Evolutionary conservation across 129 eudicot genomes (phyloP).

Genomic region (Arctium lappa): DNA sequence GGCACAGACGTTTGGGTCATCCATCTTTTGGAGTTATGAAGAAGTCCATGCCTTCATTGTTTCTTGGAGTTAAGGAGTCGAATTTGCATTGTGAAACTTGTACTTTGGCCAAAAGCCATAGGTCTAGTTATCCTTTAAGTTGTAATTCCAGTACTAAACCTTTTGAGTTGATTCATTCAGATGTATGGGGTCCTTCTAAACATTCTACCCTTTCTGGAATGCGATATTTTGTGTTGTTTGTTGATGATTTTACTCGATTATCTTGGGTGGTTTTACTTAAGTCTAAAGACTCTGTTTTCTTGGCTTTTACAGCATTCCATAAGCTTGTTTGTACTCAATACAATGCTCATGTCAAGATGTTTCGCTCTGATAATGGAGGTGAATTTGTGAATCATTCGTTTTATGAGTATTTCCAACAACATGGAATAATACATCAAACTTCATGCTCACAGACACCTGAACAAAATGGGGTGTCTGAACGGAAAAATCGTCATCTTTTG

Average conservation of each 20-base stretch:
- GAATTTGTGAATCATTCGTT: no score
- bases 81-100: neutral
- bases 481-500: no score
- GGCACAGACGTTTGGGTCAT: neutral
- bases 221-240: neutral
- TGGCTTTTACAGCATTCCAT: no score
- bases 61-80: neutral
- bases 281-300: no score
- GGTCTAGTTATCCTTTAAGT: neutral
- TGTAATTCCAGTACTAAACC: neutral
- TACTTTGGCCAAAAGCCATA: slow-evolving; percentile 3
- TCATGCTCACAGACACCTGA: no score
- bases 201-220: neutral
- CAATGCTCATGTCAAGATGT: no score
- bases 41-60: neutral
- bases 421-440: no score
- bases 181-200: slow-evolving; percentile 3
- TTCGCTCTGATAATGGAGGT: no score
- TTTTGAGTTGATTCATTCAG: slow-evolving; percentile 3
- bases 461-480: no score
- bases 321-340: no score
- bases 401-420: no score
- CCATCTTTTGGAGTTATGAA: slow-evolving; percentile 2
- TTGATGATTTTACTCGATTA: neutral
- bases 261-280: no score